Evolutionary conservation across 75 land plant genomes (phyloP), one percentile per base, ranked within the genome.

Genomic region (Selaginella tamariscina): DNA sequence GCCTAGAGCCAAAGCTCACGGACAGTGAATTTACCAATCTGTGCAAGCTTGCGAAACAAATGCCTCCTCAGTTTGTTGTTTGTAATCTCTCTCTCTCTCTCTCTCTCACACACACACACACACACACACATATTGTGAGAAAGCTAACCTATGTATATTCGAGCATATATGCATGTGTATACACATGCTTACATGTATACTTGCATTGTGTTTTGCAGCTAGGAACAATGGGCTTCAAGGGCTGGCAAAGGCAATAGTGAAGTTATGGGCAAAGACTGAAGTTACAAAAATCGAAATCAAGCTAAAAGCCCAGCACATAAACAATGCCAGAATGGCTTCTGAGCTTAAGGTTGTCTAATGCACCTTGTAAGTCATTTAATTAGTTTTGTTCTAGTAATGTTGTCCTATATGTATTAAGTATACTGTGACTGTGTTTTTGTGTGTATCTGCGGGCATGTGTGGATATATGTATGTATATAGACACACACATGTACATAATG

Each of bases 241-340:
- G 20, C 68, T 87, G 54, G 90, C 90, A 62, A 24, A 24, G 22
- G 86, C 90, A 24, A 84, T 84, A 74, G 79, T 80, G 55, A 84
- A 87, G 74, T 70, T 87, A 21, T 87, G 90, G 90, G 82, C 83
- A 68, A 84, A 56, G 65, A 84, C 81, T 76, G 79, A 80, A 18
- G 78, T 87, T 76, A 86, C 80, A 24, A 87, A 87, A 77, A 80
- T 87, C 67, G 86, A 80, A 20, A 78, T 87, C 68, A 87, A 87
- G 63, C 84, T 79, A 57, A 84, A 81, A 30, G 78, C 84, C 5
- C 73, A 27, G 54, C 77, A 84, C 73, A 87, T 84, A 9, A 24
- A 55, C 30, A 85, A 84, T 66, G 90, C 83, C 23, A 78, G 75
- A 69, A 87, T 87, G 84, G 82, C 86, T 5, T 86, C 83, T 70